Conservation (phyloP, 352 stramenopile genomes). For the Globisporangium paddicum region DNA sequence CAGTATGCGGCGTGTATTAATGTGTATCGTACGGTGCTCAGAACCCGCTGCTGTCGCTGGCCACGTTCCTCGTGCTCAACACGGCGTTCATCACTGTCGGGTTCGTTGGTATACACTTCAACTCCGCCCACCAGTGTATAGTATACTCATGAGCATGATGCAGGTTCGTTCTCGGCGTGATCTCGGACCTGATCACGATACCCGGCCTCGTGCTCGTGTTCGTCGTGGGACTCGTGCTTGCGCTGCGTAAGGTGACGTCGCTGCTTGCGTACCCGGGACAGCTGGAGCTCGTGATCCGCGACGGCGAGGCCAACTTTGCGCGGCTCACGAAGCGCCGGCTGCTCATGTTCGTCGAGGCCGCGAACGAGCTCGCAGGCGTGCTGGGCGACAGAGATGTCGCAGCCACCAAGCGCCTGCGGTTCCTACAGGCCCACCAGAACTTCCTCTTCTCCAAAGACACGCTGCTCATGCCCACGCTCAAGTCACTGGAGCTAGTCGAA, state of each 20-base stretch:
- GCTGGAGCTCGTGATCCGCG: conserved; percentile 67
- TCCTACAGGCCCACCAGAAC: conserved; percentile 63
- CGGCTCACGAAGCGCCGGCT: conserved; percentile 64
- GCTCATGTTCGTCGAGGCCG: conserved; percentile 60
- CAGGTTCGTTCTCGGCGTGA: conserved; percentile 42
- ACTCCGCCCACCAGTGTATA: neutral
- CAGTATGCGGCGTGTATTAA: neutral
- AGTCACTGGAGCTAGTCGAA: conserved; percentile 54
- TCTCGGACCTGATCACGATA: conserved; percentile 44
- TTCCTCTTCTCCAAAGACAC: conserved; percentile 65
- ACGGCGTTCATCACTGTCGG: conserved; percentile 52
- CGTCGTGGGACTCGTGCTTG: conserved; percentile 21
- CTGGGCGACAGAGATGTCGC: conserved; percentile 23
- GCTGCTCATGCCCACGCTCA: conserved; percentile 50
- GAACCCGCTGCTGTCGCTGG: conserved; percentile 56
- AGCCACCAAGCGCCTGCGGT: conserved; percentile 30
- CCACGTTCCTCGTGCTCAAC: conserved; percentile 50
- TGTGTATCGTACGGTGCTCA: conserved; percentile 2
- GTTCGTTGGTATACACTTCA: conserved; percentile 14
- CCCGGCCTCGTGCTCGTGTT: conserved; percentile 52
- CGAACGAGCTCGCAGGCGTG: conserved; percentile 40
- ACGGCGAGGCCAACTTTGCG: conserved; percentile 76
- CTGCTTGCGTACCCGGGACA: conserved; percentile 74
- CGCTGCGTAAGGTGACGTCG: conserved; percentile 45
- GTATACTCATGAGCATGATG: neutral